A percentile compares a stretch with the other conserved stretches of the same genome.
phyloP scores from a whole-genome alignment of 768 basidiomycete genomes.

The Astraeus odoratus region DNA sequence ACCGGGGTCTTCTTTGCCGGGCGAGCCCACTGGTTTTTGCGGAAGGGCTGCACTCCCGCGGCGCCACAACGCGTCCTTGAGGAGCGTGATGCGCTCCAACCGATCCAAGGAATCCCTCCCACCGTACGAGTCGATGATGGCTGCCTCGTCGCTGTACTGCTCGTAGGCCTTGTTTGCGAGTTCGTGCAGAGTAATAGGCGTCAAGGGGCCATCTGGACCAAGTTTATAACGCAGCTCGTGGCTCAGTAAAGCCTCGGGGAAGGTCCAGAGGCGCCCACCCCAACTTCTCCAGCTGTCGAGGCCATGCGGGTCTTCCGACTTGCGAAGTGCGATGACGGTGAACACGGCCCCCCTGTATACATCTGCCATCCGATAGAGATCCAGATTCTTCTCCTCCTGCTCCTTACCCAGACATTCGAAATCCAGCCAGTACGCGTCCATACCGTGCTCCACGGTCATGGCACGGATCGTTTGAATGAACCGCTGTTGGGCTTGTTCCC shows the following conservation, averaged over 20 bases:
- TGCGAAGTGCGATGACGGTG: constrained; percentile 10
- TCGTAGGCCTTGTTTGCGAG: constrained; percentile 15
- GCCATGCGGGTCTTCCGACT: neutral
- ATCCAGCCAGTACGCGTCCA: constrained; percentile 15
- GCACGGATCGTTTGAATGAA: constrained; percentile 9
- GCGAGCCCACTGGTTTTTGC: constrained; percentile 1
- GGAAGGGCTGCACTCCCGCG: constrained; percentile 11
- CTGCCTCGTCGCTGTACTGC: constrained; percentile 4
- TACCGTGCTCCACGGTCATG: neutral
- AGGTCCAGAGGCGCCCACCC: constrained; percentile 14
- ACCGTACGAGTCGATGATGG: constrained; percentile 9
- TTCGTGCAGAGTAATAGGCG: neutral
- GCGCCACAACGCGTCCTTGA: constrained; percentile 16
- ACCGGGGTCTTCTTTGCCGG: neutral
- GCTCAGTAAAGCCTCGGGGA: constrained; percentile 12
- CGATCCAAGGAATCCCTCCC: constrained; percentile 10
- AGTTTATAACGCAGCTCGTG: constrained; percentile 5
- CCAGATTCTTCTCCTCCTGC: constrained; percentile 10
- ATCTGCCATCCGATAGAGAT: constrained; percentile 16
- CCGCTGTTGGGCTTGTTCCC: neutral
- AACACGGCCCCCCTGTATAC: constrained; percentile 10
- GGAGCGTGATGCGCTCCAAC: constrained; percentile 10
- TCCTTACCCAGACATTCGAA: constrained; percentile 12
- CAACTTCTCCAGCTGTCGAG: constrained; percentile 12
- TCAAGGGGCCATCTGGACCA: constrained; percentile 1